These are phyloP conservation scores for Coemansia sp. DNA, from an alignment of 192 early-diverging fungal genomes.

Conservation along the genomic window DNA sequence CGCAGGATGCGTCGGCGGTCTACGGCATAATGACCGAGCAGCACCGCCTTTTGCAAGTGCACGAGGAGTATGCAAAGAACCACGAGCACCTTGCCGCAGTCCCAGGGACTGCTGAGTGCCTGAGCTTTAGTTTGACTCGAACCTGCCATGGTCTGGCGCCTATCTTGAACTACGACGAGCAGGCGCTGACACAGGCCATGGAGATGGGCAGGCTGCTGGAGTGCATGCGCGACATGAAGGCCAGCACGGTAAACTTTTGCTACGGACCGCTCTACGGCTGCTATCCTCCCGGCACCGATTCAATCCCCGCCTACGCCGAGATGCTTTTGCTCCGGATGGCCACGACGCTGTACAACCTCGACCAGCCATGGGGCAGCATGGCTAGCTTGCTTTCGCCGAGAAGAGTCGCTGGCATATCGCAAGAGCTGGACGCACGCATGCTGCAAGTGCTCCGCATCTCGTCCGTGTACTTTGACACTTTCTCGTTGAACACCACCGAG, in stretches of 20 bases:
- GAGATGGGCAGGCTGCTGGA: conserved; percentile 37
- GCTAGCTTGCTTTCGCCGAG: conserved; percentile 17
- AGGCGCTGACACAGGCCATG: conserved; percentile 43
- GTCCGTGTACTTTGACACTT: conserved; percentile 26
- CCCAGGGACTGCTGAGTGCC: conserved; percentile 17
- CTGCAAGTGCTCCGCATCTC: conserved; percentile 14
- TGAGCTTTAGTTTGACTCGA: conserved; percentile 17
- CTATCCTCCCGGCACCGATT: conserved; percentile 18
- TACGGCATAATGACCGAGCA: conserved; percentile 52
- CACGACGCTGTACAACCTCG: conserved; percentile 35
- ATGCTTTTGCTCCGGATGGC: conserved; percentile 32
- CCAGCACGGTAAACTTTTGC: conserved; percentile 15
- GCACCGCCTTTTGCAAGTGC: conserved; percentile 34
- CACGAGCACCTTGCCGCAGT: not conserved
- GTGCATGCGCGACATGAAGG: conserved; percentile 41
- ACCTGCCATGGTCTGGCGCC: conserved; percentile 45
- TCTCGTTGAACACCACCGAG: conserved; percentile 32
- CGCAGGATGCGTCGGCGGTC: conserved; percentile 40
- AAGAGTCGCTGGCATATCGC: conserved; percentile 12
- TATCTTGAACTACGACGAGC: conserved; percentile 37
- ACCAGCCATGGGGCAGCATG: conserved; percentile 25
- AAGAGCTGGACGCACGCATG: conserved; percentile 7
- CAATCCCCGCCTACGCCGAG: conserved; percentile 20
- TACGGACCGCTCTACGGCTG: conserved; percentile 28
- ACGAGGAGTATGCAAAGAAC: conserved; percentile 11